A percentile compares a stretch with the other conserved stretches of the same genome.
These are phyloP conservation scores for Blastocystis sp. DNA, from an alignment of 352 stramenopile genomes.

Conservation along the genomic window DNA sequence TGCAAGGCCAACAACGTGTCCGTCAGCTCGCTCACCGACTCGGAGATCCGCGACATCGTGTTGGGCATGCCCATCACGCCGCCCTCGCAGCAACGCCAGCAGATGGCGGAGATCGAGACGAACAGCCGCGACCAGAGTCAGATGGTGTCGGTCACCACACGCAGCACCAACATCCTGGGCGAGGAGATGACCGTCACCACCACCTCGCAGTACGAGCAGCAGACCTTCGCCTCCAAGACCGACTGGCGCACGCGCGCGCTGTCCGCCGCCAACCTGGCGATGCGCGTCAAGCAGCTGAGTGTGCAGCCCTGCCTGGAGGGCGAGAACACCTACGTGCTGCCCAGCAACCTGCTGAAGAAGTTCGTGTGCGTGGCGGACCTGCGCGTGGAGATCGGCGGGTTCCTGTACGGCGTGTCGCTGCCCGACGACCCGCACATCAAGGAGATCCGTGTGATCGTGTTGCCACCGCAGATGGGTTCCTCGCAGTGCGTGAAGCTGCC, in stretches of 20 bases:
- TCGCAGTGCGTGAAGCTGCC: slow-evolving; percentile 95
- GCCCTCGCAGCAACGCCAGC: slow-evolving; percentile 95
- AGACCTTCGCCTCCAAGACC: slow-evolving; percentile 97
- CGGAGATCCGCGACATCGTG: slow-evolving; percentile 99
- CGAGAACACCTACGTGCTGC: slow-evolving; percentile 94
- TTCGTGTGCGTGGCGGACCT: slow-evolving; percentile 97
- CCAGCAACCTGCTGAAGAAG: slow-evolving; percentile 98
- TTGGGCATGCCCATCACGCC: slow-evolving; percentile 99
- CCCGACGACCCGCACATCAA: slow-evolving; percentile 95
- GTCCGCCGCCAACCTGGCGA: slow-evolving; percentile 93
- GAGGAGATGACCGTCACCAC: slow-evolving; percentile 99
- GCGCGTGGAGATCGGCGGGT: slow-evolving; percentile 92
- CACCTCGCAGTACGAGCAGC: slow-evolving; percentile 97
- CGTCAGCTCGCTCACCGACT: slow-evolving; percentile 97
- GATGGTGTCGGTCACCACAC: slow-evolving; percentile 94
- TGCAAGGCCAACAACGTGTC: slow-evolving; percentile 99
- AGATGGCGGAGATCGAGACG: slow-evolving; percentile 98
- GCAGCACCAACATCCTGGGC: slow-evolving; percentile 97
- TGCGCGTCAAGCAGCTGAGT: slow-evolving; percentile 99
- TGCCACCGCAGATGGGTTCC: slow-evolving; percentile 96
- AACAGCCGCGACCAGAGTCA: slow-evolving; percentile 94
- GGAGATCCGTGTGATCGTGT: slow-evolving; percentile 97
- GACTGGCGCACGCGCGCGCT: slow-evolving; percentile 98
- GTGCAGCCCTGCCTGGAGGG: slow-evolving; percentile 81
- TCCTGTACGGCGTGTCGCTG: slow-evolving; percentile 97